These are phyloP conservation scores for Marchantia paleacea DNA, from an alignment of 225 moss, liverwort and hornwort species.

Conservation along the genomic window DNA sequence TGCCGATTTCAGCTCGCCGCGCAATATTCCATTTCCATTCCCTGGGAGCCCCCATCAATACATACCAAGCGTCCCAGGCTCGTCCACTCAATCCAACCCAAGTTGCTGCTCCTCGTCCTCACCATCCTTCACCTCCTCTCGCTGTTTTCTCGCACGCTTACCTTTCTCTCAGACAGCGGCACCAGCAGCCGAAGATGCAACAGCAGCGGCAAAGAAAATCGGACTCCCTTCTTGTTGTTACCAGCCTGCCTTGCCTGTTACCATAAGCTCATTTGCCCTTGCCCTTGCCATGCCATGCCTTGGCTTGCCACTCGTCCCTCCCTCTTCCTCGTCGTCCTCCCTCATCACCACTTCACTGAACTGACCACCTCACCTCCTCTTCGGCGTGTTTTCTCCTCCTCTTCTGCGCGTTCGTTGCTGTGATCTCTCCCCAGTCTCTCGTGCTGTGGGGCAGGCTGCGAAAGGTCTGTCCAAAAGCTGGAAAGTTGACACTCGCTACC, in stretches of 20 bases:
- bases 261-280: not conserved
- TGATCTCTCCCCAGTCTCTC: not conserved
- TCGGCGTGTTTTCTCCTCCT: not conserved
- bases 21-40: not conserved
- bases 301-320: not conserved
- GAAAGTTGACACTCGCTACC: not conserved
- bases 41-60: not conserved
- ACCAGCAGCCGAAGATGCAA: not conserved
- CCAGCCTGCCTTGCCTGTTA: not conserved
- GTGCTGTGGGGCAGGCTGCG: not conserved
- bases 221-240: not conserved
- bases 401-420: not conserved
- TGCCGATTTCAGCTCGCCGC: conserved; percentile 16
- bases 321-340: conserved; percentile 12
- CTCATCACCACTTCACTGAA: not conserved
- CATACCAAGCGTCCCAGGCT: not conserved
- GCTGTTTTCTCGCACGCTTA: not conserved
- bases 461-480: not conserved
- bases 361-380: conserved; percentile 1
- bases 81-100: not conserved
- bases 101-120: not conserved
- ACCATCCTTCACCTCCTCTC: not conserved
- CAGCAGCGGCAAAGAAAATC: conserved; percentile 6
- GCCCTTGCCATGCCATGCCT: not conserved
- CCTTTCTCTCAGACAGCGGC: not conserved